A percentile compares a stretch with the other conserved stretches of the same genome.
These are phyloP conservation scores for Podila epicladia DNA, from an alignment of 192 early-diverging fungal species.

Conservation along the genomic window DNA sequence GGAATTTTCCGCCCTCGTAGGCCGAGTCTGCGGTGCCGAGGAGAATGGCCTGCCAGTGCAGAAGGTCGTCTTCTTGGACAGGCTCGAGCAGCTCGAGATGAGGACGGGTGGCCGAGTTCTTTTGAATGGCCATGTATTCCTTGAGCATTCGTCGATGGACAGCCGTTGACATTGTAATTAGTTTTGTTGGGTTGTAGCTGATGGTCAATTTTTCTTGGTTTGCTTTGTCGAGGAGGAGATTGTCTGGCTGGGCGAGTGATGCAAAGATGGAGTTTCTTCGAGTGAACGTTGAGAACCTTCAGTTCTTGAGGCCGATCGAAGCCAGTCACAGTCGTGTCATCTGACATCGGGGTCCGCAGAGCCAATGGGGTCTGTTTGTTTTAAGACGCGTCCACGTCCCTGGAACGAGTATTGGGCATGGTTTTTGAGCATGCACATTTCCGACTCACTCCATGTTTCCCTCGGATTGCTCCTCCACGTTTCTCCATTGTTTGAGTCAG, in stretches of 20 bases:
- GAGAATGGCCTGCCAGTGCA: slow-evolving; percentile 76
- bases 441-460: too few relatives aligned
- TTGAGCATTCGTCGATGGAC: slow-evolving; percentile 69
- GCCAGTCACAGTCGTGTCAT: too few relatives aligned
- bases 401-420: too few relatives aligned
- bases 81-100: slow-evolving; percentile 71
- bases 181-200: not conserved
- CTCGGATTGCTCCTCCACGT: too few relatives aligned
- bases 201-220: not conserved
- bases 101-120: slow-evolving; percentile 57
- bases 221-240: not conserved
- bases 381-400: too few relatives aligned
- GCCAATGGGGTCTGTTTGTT: too few relatives aligned
- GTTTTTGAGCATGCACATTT: too few relatives aligned
- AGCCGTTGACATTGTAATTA: slow-evolving; percentile 54
- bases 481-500: too few relatives aligned
- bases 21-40: slow-evolving; percentile 70
- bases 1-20: slow-evolving; percentile 80
- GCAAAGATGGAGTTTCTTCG: not conserved
- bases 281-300: too few relatives aligned
- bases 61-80: slow-evolving; percentile 71
- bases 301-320: too few relatives aligned
- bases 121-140: slow-evolving; percentile 66
- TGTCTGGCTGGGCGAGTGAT: not conserved
- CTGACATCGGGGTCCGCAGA: too few relatives aligned